Evolutionary conservation across 2,329 filamentous ascomycete genomes (phyloP), one percentile per base, ranked within the genome.

Genomic region (Hymenotorrendiella dingleyae): DNA sequence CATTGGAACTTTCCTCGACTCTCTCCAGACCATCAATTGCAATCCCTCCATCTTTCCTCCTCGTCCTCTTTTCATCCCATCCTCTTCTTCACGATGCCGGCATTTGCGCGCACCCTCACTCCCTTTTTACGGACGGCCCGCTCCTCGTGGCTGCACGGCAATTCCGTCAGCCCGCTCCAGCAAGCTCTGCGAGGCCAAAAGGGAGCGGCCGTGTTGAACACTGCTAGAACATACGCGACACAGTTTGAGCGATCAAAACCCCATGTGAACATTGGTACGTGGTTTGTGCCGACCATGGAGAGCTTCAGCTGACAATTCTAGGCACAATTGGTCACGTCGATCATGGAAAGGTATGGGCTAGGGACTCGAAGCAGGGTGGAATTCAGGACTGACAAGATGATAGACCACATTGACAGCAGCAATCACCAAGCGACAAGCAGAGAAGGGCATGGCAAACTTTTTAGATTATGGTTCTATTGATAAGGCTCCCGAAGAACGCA

Each of bases 251-350:
- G 93, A 64, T 82, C 75, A 64, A 98, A 98, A 78, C 93, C 93
- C 47, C 93, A 98, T 68, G 91, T 98, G 55, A 98, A 98, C 73
- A 93, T 98, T 63, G 93, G 93, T 86, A 74, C 56, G 73, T 47
- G 30, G 16, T 28, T 24, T 17, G 40, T 37, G 12, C 20, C 12
- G 32, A 27, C 35, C 23, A 36, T n/a, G 8, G 33, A 27, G 40
- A 42, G 40, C 32, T 40, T 43, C 9, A 42, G 30, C 53, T 49
- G 42, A 52, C 35, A 14, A 16, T 32, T 42, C 16, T 45, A 90
- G 85, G 85, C 67, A 98, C 93, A 59, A 98, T 98, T 71, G 93
- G 93, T 60, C 93, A 98, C 76, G 93, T 98, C 71, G 93, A 98
- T 80, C 91, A 98, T 73, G 91, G 91, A 74, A 98, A 98, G 86